Conservation (phyloP, 1,284 basidiomycete genomes). For the Pseudozyma sp. region DNA sequence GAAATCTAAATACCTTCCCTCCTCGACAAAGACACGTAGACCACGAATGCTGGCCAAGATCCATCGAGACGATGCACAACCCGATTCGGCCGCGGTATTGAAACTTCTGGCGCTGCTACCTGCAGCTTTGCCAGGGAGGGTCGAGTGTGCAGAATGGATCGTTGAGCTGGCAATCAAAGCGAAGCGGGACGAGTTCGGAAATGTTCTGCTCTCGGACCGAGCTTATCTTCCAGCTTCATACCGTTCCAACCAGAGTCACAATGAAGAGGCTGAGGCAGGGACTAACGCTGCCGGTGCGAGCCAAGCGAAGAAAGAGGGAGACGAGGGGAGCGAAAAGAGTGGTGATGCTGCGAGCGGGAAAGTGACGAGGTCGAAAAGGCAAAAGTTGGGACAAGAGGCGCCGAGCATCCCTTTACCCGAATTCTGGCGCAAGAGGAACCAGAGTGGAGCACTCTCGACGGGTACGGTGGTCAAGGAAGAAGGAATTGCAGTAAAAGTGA, state of each 20-base stretch:
- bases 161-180: slow-evolving; percentile 15
- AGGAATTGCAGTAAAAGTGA: not conserved
- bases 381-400: slow-evolving; percentile 15
- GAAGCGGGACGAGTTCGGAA: slow-evolving; percentile 30
- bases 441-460: too few relatives aligned
- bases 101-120: slow-evolving; percentile 39
- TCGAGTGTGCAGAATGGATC: slow-evolving; percentile 22
- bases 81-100: slow-evolving; percentile 21
- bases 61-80: slow-evolving; percentile 20
- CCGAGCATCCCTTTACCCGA: slow-evolving; percentile 29
- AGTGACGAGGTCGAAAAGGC: slow-evolving; percentile 28
- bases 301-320: not conserved
- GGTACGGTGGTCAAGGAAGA: too few relatives aligned
- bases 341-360: too few relatives aligned
- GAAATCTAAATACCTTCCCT: slow-evolving; percentile 25
- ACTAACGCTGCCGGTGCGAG: too few relatives aligned
- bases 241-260: not conserved
- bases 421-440: slow-evolving; percentile 21
- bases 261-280: not conserved
- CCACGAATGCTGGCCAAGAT: slow-evolving; percentile 30
- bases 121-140: slow-evolving; percentile 15
- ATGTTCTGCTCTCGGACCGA: slow-evolving; percentile 22
- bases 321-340: not conserved
- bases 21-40: slow-evolving; percentile 1
- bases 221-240: slow-evolving; percentile 6